Conservation (phyloP, 305 asterid species). For the Lippia alba region DNA sequence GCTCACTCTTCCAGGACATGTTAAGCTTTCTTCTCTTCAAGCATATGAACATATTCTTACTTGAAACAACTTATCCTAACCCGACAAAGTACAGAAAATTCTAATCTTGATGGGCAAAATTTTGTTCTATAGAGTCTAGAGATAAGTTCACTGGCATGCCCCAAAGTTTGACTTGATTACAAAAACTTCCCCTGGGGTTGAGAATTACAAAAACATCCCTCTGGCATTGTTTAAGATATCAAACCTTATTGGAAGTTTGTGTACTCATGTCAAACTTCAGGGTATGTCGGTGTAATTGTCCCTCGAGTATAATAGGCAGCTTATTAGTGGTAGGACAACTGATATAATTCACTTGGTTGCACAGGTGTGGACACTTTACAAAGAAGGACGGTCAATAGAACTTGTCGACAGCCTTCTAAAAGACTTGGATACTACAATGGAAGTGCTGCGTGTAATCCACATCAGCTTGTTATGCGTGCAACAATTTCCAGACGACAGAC, state of each 20-base stretch:
- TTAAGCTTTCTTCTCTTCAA: constrained; percentile 6
- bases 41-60: not conserved
- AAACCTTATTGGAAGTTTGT: too few relatives aligned
- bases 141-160: too few relatives aligned
- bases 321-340: not conserved
- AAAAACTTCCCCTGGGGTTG: too few relatives aligned
- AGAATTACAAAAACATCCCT: too few relatives aligned
- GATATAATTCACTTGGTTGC: constrained; percentile 1
- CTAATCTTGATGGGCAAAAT: too few relatives aligned
- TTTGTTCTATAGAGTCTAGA: too few relatives aligned
- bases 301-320: not conserved
- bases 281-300: too few relatives aligned
- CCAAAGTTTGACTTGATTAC: too few relatives aligned
- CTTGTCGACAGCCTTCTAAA: constrained; percentile 24
- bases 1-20: constrained; percentile 40
- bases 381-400: constrained; percentile 31
- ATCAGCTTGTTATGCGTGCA: constrained; percentile 40
- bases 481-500: constrained; percentile 36
- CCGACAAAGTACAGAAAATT: too few relatives aligned
- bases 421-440: not conserved
- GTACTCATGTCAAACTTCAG: too few relatives aligned
- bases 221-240: too few relatives aligned
- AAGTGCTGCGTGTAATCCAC: constrained; percentile 31
- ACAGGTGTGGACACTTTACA: constrained; percentile 41
- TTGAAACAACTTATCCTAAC: too few relatives aligned